Conservation (phyloP, 305 asterid species). For the Fraxinus ornus region DNA sequence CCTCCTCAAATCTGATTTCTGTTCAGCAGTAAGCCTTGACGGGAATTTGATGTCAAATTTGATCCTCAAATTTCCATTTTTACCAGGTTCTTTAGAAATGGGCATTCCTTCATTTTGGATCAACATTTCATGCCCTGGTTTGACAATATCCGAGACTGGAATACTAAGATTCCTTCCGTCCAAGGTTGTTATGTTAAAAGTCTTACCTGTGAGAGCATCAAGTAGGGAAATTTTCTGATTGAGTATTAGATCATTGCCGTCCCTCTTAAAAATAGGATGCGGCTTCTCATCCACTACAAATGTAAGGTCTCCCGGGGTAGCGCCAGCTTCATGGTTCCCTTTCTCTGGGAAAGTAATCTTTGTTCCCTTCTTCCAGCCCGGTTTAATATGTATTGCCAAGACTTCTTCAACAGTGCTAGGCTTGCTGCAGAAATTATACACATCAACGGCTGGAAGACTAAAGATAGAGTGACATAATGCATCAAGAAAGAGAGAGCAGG, state of each 20-base stretch:
- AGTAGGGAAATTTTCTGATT: slow-evolving; percentile 62
- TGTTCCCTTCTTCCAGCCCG: slow-evolving; percentile 98
- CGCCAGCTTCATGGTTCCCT: slow-evolving; percentile 71
- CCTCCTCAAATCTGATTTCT: slow-evolving; percentile 77
- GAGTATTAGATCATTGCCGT: slow-evolving; percentile 72
- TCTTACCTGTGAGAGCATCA: slow-evolving; percentile 88
- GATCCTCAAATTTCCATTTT: slow-evolving; percentile 74
- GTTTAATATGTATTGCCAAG: slow-evolving; percentile 71
- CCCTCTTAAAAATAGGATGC: slow-evolving; percentile 66
- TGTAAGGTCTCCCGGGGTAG: slow-evolving; percentile 83
- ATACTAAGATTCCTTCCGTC: slow-evolving; percentile 67
- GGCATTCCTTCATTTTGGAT: slow-evolving; percentile 92
- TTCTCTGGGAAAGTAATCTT: slow-evolving; percentile 91
- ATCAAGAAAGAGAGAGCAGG: neutral
- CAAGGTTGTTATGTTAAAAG: slow-evolving; percentile 57
- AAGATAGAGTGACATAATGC: neutral
- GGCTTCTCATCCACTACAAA: slow-evolving; percentile 87
- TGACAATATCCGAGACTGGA: slow-evolving; percentile 61
- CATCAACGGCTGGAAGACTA: slow-evolving; percentile 4
- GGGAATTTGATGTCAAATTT: slow-evolving; percentile 88
- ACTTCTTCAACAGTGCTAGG: slow-evolving; percentile 84
- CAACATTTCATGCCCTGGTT: slow-evolving; percentile 78
- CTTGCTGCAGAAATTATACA: slow-evolving; percentile 46
- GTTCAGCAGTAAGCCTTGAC: slow-evolving; percentile 72
- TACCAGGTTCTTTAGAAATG: slow-evolving; percentile 77